Evolutionary conservation across 345 rosid species (phyloP).

Genomic region (Cardamine chenopodiifolia): DNA sequence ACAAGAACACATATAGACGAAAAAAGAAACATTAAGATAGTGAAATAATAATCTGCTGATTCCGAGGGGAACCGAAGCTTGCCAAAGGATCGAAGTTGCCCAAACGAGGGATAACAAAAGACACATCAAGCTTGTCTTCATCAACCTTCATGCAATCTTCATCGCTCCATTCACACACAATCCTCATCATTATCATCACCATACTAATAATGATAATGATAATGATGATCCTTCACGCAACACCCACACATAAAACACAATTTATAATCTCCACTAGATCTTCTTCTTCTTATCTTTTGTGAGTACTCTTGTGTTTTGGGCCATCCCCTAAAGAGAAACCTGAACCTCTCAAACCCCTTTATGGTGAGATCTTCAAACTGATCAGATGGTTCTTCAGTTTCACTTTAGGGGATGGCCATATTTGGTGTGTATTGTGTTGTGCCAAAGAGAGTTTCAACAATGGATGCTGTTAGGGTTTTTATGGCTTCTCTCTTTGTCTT

Average conservation of each 20-base stretch:
- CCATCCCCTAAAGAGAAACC: constrained; percentile 39
- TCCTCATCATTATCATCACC: constrained; percentile 28
- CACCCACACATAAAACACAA: constrained; percentile 31
- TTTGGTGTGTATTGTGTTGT: constrained; percentile 32
- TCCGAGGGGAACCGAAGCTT: constrained; percentile 53
- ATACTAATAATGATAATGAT: constrained; percentile 6
- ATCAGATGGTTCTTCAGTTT: constrained; percentile 34
- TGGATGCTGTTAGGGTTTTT: constrained; percentile 32
- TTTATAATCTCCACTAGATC: constrained; percentile 4
- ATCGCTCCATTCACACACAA: constrained; percentile 46
- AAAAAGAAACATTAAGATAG: constrained; percentile 6
- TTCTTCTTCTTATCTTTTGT: constrained; percentile 32
- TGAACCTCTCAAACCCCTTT: constrained; percentile 27
- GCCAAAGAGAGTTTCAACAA: constrained; percentile 43
- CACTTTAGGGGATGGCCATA: constrained; percentile 39
- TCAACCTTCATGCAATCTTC: constrained; percentile 50
- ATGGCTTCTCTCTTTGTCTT: constrained; percentile 40
- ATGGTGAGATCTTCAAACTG: constrained; percentile 33
- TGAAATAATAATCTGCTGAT: constrained; percentile 45
- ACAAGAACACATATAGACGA: neutral
- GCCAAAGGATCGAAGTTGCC: constrained; percentile 53
- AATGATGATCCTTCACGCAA: constrained; percentile 34
- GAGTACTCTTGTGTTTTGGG: constrained; percentile 29
- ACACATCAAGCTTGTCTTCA: constrained; percentile 39
- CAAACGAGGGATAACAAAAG: constrained; percentile 45